Evolutionary conservation across 306 rosid genomes (phyloP).

Genomic region (Cicer pinnatifidum): DNA sequence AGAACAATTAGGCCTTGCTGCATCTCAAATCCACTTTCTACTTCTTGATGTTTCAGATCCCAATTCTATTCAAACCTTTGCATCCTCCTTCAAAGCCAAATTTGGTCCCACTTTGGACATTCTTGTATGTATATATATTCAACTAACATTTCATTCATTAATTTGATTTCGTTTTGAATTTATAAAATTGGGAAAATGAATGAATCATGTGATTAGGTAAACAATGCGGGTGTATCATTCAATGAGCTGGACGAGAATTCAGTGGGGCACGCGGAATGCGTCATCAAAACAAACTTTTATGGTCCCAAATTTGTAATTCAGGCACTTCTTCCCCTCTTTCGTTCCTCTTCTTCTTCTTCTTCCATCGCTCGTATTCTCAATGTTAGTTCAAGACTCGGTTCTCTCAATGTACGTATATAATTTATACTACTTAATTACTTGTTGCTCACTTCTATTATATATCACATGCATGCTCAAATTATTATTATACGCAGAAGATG

Average conservation of each 20-base stretch:
- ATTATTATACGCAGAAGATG: constrained; percentile 54
- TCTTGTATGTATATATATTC: constrained; percentile 41
- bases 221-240: constrained; percentile 82
- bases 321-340: constrained; percentile 70
- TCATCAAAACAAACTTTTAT: constrained; percentile 69
- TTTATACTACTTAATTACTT: too few species aligned
- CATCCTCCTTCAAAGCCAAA: constrained; percentile 53
- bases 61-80: constrained; percentile 60
- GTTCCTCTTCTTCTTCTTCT: constrained; percentile 51
- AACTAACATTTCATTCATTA: background rate
- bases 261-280: constrained; percentile 68
- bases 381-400: constrained; percentile 87
- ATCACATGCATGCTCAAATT: background rate
- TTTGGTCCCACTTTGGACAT: constrained; percentile 72
- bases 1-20: constrained; percentile 49
- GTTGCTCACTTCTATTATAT: background rate
- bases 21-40: constrained; percentile 49
- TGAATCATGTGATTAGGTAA: constrained; percentile 55
- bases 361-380: constrained; percentile 66
- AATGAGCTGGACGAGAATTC: constrained; percentile 69
- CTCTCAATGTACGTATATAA: constrained; percentile 53
- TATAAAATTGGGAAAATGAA: too few species aligned
- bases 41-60: constrained; percentile 76
- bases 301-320: constrained; percentile 71
- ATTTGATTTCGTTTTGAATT: too few species aligned